phyloP scores from a whole-genome alignment of 371 early-diverging fungal genomes.

The Parasitella parasitica region DNA sequence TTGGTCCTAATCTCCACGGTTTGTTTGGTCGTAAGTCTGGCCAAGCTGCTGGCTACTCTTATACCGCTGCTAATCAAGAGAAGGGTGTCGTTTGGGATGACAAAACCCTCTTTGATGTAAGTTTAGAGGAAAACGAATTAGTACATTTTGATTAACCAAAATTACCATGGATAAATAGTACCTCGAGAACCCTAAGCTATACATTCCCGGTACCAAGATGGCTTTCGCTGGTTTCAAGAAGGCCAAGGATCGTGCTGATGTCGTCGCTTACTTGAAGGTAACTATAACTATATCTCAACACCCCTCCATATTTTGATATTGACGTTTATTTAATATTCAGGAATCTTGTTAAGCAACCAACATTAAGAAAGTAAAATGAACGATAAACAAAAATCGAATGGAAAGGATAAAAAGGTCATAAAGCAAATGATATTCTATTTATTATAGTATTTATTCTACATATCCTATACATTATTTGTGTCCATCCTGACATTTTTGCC shows the following conservation, averaged over 20 bases:
- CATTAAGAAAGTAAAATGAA: neutral
- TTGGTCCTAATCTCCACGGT: conserved; percentile 96
- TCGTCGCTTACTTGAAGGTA: conserved; percentile 90
- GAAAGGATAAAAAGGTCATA: neutral
- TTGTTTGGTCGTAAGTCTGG: conserved; percentile 92
- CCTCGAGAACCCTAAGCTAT: conserved; percentile 98
- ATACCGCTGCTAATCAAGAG: conserved; percentile 93
- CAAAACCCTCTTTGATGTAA: conserved; percentile 74
- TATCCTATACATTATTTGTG: neutral
- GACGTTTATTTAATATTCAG: neutral
- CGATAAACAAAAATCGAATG: neutral
- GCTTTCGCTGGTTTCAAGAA: conserved; percentile 99
- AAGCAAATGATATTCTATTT: neutral
- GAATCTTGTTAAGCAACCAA: conserved; percentile 11
- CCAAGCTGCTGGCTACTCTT: conserved; percentile 82
- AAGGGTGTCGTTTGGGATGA: conserved; percentile 88
- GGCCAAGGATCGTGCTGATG: conserved; percentile 86
- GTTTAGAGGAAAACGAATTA: too few species aligned
- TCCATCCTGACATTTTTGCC: neutral
- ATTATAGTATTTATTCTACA: neutral
- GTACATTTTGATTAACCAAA: neutral
- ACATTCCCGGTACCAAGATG: conserved; percentile 97
- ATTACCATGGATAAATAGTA: conserved; percentile 35
- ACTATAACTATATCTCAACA: neutral
- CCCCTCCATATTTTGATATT: neutral